Conservation (phyloP, 179 eudicot species). For the Drosera spatulata region DNA sequence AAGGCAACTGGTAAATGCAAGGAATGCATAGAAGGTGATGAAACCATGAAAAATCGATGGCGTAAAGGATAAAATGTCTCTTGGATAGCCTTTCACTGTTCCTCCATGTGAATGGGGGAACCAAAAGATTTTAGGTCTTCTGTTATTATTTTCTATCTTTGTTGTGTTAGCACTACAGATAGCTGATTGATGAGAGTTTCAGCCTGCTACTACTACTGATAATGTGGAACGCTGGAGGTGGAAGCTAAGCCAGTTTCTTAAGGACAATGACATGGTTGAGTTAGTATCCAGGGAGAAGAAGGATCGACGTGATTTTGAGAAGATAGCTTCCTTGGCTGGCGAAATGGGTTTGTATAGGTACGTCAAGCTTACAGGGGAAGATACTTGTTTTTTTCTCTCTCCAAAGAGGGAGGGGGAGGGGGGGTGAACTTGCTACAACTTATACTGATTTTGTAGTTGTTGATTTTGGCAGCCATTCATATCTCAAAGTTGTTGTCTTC, state of each 20-base stretch:
- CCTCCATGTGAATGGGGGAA: no score
- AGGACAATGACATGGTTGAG: slow-evolving; percentile 60
- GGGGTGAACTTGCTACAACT: background rate
- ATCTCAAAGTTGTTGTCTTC: slow-evolving; percentile 66
- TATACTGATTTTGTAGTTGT: slow-evolving; percentile 6
- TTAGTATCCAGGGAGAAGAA: slow-evolving; percentile 76
- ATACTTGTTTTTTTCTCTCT: background rate
- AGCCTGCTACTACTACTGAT: slow-evolving; percentile 43
- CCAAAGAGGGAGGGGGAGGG: background rate
- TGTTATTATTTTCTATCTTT: no score
- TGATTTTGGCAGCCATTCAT: slow-evolving; percentile 55
- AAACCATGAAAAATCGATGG: no score
- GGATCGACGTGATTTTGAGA: slow-evolving; percentile 75
- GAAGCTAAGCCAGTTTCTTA: slow-evolving; percentile 48
- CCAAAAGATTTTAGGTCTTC: no score
- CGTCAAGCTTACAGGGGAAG: slow-evolving; percentile 2
- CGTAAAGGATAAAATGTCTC: no score
- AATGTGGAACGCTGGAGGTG: slow-evolving; percentile 59
- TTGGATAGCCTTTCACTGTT: no score
- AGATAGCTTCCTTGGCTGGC: slow-evolving; percentile 68
- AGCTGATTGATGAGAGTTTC: slow-evolving; percentile 6
- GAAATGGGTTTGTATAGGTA: slow-evolving; percentile 81
- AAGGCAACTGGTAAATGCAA: no score
- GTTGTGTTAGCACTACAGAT: no score
- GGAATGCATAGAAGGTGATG: no score